Conservation (phyloP, 2,329 filamentous ascomycete species). For the Penicillium glabrum region DNA sequence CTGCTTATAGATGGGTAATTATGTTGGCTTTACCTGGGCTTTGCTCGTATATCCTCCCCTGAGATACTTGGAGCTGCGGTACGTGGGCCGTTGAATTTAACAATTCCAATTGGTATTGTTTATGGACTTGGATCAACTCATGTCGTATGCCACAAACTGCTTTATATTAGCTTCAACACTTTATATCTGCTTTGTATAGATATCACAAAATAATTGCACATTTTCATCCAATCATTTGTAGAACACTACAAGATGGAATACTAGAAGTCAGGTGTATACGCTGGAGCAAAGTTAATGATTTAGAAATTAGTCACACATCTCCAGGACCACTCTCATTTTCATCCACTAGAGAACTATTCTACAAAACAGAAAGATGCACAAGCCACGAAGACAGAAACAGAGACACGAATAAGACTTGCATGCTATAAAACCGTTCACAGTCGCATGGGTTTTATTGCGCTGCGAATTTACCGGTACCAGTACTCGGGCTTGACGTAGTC, state of each 20-base stretch:
- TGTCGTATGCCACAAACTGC: neutral
- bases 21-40: slow-evolving; percentile 61
- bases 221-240: neutral
- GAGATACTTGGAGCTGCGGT: slow-evolving; percentile 53
- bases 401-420: slow-evolving; percentile 12
- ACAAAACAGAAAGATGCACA: slow-evolving; percentile 24
- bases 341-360: slow-evolving; percentile 30
- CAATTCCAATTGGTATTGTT: neutral
- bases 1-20: slow-evolving; percentile 53
- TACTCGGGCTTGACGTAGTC: slow-evolving; percentile 96
- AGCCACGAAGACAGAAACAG: slow-evolving; percentile 16
- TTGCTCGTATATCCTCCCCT: slow-evolving; percentile 57
- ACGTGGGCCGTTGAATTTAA: slow-evolving; percentile 44
- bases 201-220: neutral
- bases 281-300: neutral
- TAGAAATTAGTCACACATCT: slow-evolving; percentile 14
- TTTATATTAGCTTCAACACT: neutral
- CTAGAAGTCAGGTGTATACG: neutral
- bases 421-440: slow-evolving; percentile 17
- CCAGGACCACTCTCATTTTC: slow-evolving; percentile 25
- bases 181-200: neutral
- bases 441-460: slow-evolving; percentile 11
- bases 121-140: neutral
- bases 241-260: neutral
- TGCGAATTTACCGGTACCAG: slow-evolving; percentile 61